phyloP scores from a whole-genome alignment of 75 land plant genomes.

The Azolla pinnata region DNA sequence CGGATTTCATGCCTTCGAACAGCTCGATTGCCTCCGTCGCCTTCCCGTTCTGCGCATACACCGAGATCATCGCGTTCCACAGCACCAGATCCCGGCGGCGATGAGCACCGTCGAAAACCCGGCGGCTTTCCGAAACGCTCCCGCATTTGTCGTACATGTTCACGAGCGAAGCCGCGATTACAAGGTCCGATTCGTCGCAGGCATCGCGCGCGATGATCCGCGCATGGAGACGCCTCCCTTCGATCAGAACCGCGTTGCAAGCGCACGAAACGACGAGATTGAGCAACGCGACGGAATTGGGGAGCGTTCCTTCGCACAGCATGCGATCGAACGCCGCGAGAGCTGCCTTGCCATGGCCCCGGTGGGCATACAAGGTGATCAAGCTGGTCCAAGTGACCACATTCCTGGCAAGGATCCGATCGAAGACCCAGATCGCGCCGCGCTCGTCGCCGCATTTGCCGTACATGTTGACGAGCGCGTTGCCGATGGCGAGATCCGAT shows the following conservation, averaged over 20 bases:
- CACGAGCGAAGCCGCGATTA: not conserved
- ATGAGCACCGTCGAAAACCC: conserved; percentile 8
- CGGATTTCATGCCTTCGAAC: conserved; percentile 13
- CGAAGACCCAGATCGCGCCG: conserved; percentile 25
- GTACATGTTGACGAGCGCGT: conserved; percentile 13
- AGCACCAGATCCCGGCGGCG: conserved; percentile 14
- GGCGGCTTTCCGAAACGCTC: conserved; percentile 6
- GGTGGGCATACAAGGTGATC: conserved; percentile 14
- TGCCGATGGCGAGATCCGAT: conserved; percentile 13
- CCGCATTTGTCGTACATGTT: conserved; percentile 14
- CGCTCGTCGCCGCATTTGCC: conserved; percentile 8
- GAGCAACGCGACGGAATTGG: conserved; percentile 16
- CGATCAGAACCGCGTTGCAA: not conserved
- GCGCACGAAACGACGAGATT: conserved; percentile 12
- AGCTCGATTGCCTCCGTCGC: conserved; percentile 4
- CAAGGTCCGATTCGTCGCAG: conserved; percentile 2
- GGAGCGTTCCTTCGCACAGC: conserved; percentile 10
- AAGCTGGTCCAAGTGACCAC: conserved; percentile 30
- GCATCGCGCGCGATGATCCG: conserved; percentile 1
- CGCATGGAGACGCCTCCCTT: conserved; percentile 20
- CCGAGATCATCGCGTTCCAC: conserved; percentile 30
- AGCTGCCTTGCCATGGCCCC: conserved; percentile 1
- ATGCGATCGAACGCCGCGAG: conserved; percentile 18
- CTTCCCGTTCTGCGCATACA: conserved; percentile 5
- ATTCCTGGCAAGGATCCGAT: conserved; percentile 19